Evolutionary conservation across 1,284 basidiomycete genomes (phyloP).

Genomic region (Ustilago cynodontis): DNA sequence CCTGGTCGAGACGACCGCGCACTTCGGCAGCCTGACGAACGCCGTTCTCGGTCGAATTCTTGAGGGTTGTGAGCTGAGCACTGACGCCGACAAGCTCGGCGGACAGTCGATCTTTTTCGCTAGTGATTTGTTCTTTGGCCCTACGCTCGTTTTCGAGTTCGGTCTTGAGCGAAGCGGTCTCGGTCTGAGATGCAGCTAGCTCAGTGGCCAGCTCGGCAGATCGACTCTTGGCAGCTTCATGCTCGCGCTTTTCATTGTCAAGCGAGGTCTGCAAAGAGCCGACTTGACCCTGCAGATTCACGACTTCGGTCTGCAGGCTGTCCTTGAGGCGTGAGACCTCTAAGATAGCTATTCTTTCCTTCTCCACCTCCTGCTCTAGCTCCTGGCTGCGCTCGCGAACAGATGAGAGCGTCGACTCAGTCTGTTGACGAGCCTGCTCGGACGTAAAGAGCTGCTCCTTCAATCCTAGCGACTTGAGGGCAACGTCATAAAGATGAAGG

Average conservation of each 20-base stretch:
- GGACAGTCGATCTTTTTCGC: constrained; percentile 45
- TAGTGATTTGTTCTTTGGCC: constrained; percentile 44
- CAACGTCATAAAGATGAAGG: constrained; percentile 43
- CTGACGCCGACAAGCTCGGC: constrained; percentile 51
- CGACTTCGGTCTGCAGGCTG: constrained; percentile 38
- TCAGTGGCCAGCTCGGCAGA: constrained; percentile 31
- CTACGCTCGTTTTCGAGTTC: constrained; percentile 46
- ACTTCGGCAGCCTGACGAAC: constrained; percentile 50
- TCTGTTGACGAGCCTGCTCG: constrained; percentile 14
- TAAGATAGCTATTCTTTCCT: constrained; percentile 10
- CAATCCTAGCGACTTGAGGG: constrained; percentile 24
- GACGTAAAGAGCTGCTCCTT: constrained; percentile 19
- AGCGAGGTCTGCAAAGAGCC: constrained; percentile 37
- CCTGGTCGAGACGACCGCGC: constrained; percentile 48
- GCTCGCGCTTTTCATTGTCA: constrained; percentile 43
- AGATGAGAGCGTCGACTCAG: constrained; percentile 2
- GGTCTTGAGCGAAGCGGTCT: constrained; percentile 36
- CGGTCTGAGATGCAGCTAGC: constrained; percentile 33
- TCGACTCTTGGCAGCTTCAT: constrained; percentile 38
- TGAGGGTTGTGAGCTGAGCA: constrained; percentile 48
- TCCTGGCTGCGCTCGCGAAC: constrained; percentile 17
- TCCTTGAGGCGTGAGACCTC: constrained; percentile 37
- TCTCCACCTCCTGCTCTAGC: constrained; percentile 33
- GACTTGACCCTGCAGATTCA: constrained; percentile 44
- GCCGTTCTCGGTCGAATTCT: constrained; percentile 48